Base-by-base conservation (phyloP, 805 yeast species). In the Barnettozyma wickerhamii region DNA sequence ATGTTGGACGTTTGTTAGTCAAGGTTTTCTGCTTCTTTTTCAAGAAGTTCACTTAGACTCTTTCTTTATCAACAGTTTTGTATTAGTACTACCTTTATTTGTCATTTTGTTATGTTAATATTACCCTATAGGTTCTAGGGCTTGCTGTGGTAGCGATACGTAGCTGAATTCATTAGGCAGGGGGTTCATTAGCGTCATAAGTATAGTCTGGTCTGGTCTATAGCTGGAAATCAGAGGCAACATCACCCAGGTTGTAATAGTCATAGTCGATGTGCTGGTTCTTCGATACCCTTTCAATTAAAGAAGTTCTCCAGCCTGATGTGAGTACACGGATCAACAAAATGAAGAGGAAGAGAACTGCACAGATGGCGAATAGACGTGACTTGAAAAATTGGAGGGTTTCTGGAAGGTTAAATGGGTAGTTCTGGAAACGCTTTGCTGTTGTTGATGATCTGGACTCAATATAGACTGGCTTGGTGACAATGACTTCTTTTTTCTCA, bases 21-120 rank as follows among this genome's bases (percentile, higher is more conserved):
- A 56, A 59, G 40, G 24, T 65, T 12, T 44, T 64, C 19, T 66
- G 71, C 45, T 43, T 55, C 38, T 68, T 71, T 49, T 32, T 65
- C 42, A 59, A 60, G 42, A 60, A 55, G 26, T 12, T 48, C 17
- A 36, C 32, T 12, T 31, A 37, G 30, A 14, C 10, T 9, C 19
- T 20, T 9, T 30, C 7, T 5, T 12, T 30, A 20, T 18, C n/a
- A n/a, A n/a, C n/a, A n/a, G n/a, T n/a, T n/a, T n/a, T n/a, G n/a
- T n/a, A n/a, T n/a, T n/a, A n/a, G n/a, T n/a, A n/a, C n/a, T n/a
- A n/a, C n/a, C n/a, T n/a, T n/a, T n/a, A n/a, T n/a, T n/a, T n/a
- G n/a, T n/a, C n/a, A n/a, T n/a, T n/a, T n/a, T n/a, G n/a, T n/a
- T n/a, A 19, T 12, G 24, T 26, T 31, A 31, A 30, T 21, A 14